Base-by-base conservation (phyloP, 768 basidiomycete genomes). In the Austroboletus festivus region DNA sequence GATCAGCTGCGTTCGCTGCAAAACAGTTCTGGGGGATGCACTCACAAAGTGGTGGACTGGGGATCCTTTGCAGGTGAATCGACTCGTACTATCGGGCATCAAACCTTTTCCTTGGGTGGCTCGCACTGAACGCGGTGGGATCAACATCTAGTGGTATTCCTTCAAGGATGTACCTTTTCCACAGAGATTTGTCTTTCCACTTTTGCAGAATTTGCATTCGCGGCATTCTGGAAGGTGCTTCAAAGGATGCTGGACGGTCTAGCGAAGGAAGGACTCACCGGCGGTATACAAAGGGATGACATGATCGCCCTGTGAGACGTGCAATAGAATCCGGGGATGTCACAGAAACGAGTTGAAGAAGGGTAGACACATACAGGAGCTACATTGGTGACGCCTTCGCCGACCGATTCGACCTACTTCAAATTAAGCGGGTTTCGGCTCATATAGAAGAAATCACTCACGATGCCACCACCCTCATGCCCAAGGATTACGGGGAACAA, bases 181-280 rank as follows among this genome's bases (percentile, higher is more conserved):
- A 64, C 95, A 99, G n/a, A 99, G 82, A 70, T 99, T 99, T 48
- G 96, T 99, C 78, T 98, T 98, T 46, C 90, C 91, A 52, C 89
- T 91, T 71, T 86, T 95, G 79, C 96, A 99, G 76, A 98, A 98
- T 70, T 97, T 98, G 76, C 96, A 99, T 72, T 99, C 87, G 31
- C 81, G 81, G 64, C 93, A 96, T 70, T 96, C 93, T 87, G 54
- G 11, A 64, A 46, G 12, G 31, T 21, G 22, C 20, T 45, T 50
- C 38, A 48, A 38, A 41, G 42, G 10, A 40, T 50, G 19, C 19
- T 13, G 8, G 28, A 31, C 35, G 11, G 4, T 30, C 11, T 12
- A 16, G 13, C 3, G 5, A 21, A 22, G 30, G 41, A 46, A n/a
- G 20, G 40, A 30, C 76, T 47, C 46, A 87, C 93, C 93, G 38